A percentile compares a stretch with the other conserved stretches of the same genome.
phyloP scores from a whole-genome alignment of 1,284 basidiomycete genomes.

The Schizophyllum amplum region DNA sequence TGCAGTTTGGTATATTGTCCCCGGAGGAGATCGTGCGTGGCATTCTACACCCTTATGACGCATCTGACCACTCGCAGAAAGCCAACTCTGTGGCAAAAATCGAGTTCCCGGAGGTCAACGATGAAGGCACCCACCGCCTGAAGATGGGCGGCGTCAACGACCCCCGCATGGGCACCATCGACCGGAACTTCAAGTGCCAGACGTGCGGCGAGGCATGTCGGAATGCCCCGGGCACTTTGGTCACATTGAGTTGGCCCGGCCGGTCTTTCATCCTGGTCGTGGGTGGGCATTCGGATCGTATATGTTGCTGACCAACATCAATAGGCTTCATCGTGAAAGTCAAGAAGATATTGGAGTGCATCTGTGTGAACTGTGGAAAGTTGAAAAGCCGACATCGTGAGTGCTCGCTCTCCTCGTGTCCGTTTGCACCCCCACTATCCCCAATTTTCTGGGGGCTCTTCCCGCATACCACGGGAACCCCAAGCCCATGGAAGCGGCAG shows the following conservation, averaged over 20 bases:
- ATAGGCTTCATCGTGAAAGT: slow-evolving; percentile 97
- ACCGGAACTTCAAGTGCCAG: slow-evolving; percentile 99
- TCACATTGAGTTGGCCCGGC: slow-evolving; percentile 94
- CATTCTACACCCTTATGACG: slow-evolving; percentile 7
- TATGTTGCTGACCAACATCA: too few species aligned
- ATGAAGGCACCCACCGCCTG: slow-evolving; percentile 83
- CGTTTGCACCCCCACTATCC: slow-evolving; percentile 83
- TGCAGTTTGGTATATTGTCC: slow-evolving; percentile 98
- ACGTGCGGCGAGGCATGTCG: slow-evolving; percentile 98
- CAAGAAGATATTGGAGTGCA: slow-evolving; percentile 99
- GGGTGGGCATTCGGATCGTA: too few species aligned
- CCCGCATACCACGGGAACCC: slow-evolving; percentile 76
- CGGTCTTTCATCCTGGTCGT: slow-evolving; percentile 94
- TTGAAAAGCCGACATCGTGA: slow-evolving; percentile 93
- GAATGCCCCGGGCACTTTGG: slow-evolving; percentile 99
- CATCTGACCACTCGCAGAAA: slow-evolving; percentile 54
- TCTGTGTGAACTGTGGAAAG: slow-evolving; percentile 98
- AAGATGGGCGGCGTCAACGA: slow-evolving; percentile 93
- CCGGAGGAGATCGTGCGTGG: slow-evolving; percentile 99
- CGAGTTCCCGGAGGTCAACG: slow-evolving; percentile 97
- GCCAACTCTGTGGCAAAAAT: slow-evolving; percentile 97
- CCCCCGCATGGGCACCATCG: slow-evolving; percentile 97
- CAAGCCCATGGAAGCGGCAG: slow-evolving; percentile 74
- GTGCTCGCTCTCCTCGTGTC: slow-evolving; percentile 73
- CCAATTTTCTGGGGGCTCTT: slow-evolving; percentile 93